Base-by-base conservation (phyloP, 2,329 filamentous ascomycete species). In the Tolypocladium amazonense region DNA sequence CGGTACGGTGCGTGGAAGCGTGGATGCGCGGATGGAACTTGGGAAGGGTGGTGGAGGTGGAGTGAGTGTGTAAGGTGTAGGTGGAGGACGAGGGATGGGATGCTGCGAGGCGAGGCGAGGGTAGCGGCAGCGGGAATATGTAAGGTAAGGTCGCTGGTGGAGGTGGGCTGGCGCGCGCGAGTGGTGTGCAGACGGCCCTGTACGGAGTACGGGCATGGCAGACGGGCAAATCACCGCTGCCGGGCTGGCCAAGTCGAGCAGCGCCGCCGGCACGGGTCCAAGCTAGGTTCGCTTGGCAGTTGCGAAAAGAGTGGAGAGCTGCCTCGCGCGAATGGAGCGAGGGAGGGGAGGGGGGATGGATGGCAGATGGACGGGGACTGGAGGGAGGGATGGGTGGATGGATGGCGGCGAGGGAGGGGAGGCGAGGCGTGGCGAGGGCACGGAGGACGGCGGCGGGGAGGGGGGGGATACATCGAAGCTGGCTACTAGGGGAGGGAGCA, bases 31-130 rank as follows among this genome's bases (percentile, higher is more conserved):
- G 56, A 30, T 57, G 56, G 56, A 45, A 47, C 43, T 43, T 57
- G 56, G 54, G 57, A 53, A 63, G 61, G 62, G 62, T 57, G 62
- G 64, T 54, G 25, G 39, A 57, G 56, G 56, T 57, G 56, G 56
- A 57, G 56, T 47, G 39, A 57, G 37, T 56, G 38, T 56, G 54
- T 54, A 47, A 56, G 39, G 56, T 58, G 38, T 47, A 59, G 57
- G 60, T 57, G 54, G 53, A 57, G 55, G 56, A 55, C 54, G 56
- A 52, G 58, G 61, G 59, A 41, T 57, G 57, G 57, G 57, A 47
- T 57, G 56, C 56, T 57, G 39, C 56, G 39, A 57, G 56, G 56
- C 56, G 39, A 45, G 56, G 39, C 56, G 56, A 57, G 56, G 56
- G 41, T 57, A 47, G 56, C 56, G 56, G 56, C 56, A 35, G 56